Evolutionary conservation across 352 stramenopile genomes (phyloP), one percentile per base, ranked within the genome.

Genomic region (Lagenidium sp.): DNA sequence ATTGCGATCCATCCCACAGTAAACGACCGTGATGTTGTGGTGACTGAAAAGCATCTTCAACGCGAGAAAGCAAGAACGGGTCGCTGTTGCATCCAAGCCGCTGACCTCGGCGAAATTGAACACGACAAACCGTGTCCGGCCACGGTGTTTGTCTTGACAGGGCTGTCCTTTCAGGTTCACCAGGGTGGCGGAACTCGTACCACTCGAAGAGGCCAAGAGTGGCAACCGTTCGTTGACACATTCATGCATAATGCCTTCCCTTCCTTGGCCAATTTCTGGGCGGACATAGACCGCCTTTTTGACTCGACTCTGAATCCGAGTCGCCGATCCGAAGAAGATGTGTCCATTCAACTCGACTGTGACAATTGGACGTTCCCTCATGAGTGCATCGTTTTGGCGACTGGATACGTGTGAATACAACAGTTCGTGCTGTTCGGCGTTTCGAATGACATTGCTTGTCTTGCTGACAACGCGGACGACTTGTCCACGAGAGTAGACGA

Each of bases 71-170:
- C 75, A 86, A 1, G 68, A 82, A 6, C 77, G 54, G 2, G 76
- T 71, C 13, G 80, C 78, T 4, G 80, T 93, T 10, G 76, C 74
- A 45, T 93, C 80, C 52, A 93, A 65, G 1, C 80, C 79, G 4
- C 60, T 88, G n/a, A 92, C 79, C 37, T 64, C 60, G 15, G 68
- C 65, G 43, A 93, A 90, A 45, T 92, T 77, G 22, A 93, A 60
- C 25, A 93, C 66, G 40, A 89, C 56, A 58, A 79, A 86, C 26
- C 54, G 68, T 16, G 71, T 85, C n/a, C 49, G 48, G n/a, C 31
- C 46, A 18, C 56, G 53, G 13, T 57, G 47, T 19, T 16, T 37
- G 32, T 80, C 65, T 22, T n/a, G 31, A 34, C 60, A 72, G 8
- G 46, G 23, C 5, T 66, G 29, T 12, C 66, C 64, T 26, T 80